Evolutionary conservation across 2,329 filamentous ascomycete genomes (phyloP), one percentile per base, ranked within the genome.

Genomic region (Aureobasidium subglaciale): DNA sequence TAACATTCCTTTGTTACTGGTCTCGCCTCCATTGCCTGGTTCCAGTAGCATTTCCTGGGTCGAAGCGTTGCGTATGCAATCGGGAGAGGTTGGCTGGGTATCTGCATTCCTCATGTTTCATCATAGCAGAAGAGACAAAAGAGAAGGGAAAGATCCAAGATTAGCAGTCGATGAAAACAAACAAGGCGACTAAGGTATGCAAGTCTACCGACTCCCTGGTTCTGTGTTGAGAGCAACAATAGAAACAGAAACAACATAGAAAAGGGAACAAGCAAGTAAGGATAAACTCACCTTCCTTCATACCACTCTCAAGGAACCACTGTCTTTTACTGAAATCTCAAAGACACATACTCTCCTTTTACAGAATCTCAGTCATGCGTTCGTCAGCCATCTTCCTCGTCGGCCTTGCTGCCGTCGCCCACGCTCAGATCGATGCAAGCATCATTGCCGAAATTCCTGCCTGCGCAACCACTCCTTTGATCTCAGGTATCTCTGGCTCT

Each of bases 281-380:
- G 30, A 16, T 9, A 11, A 54, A 43, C 49, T 42, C 25, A 41
- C 11, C 25, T 41, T 53, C 15, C 37, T 42, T 34, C 37, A 50
- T 29, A 50, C 34, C 46, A 50, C 46, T 48, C 29, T 20, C 25
- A 35, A 30, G 18, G 43, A n/a, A n/a, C n/a, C n/a, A n/a, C n/a
- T n/a, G n/a, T n/a, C n/a, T n/a, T n/a, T n/a, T n/a, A n/a, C n/a
- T n/a, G n/a, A n/a, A n/a, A n/a, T n/a, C n/a, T n/a, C 27, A 10
- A 38, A 38, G 7, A 16, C 9, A 45, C n/a, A n/a, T n/a, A n/a
- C n/a, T n/a, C n/a, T n/a, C n/a, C n/a, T n/a, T n/a, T n/a, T n/a
- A n/a, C n/a, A n/a, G n/a, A n/a, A n/a, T n/a, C n/a, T n/a, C n/a
- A 38, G 13, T 10, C 38, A 54, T 54, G 50, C 50, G 38, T 54